phyloP scores from a whole-genome alignment of 805 yeast species.

The Candida berthetii region DNA sequence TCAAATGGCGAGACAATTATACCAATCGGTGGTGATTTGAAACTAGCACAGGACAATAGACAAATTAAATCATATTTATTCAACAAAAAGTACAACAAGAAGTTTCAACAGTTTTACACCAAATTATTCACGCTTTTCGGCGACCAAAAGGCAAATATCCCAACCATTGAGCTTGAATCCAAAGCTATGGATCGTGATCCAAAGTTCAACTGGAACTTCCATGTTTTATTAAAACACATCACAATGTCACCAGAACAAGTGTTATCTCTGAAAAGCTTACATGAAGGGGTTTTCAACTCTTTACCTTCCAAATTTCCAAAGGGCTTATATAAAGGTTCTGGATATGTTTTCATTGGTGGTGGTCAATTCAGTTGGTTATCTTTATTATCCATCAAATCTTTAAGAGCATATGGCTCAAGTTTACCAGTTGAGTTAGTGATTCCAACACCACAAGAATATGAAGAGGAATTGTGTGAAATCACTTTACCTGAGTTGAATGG shows the following conservation, averaged over 20 bases:
- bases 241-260: neutral
- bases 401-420: slow-evolving; percentile 52
- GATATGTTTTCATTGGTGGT: slow-evolving; percentile 73
- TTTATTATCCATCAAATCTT: slow-evolving; percentile 53
- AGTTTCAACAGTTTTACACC: slow-evolving; percentile 11
- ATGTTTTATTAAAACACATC: neutral
- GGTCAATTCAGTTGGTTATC: slow-evolving; percentile 73
- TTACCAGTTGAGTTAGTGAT: slow-evolving; percentile 75
- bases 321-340: slow-evolving; percentile 28
- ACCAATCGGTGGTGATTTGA: neutral
- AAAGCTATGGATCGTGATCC: neutral
- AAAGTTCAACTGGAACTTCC: neutral
- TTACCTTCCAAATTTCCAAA: neutral
- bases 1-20: neutral
- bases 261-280: neutral
- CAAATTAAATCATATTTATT: neutral
- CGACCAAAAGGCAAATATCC: slow-evolving; percentile 4
- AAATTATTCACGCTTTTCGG: slow-evolving; percentile 8
- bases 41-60: neutral
- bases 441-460: slow-evolving; percentile 61
- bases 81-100: neutral
- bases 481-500: slow-evolving; percentile 57
- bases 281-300: neutral
- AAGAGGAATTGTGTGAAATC: slow-evolving; percentile 55
- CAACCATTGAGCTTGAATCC: slow-evolving; percentile 1